These are phyloP conservation scores for Batkoa obscura DNA, from an alignment of 371 early-diverging fungal genomes.

Conservation along the genomic window DNA sequence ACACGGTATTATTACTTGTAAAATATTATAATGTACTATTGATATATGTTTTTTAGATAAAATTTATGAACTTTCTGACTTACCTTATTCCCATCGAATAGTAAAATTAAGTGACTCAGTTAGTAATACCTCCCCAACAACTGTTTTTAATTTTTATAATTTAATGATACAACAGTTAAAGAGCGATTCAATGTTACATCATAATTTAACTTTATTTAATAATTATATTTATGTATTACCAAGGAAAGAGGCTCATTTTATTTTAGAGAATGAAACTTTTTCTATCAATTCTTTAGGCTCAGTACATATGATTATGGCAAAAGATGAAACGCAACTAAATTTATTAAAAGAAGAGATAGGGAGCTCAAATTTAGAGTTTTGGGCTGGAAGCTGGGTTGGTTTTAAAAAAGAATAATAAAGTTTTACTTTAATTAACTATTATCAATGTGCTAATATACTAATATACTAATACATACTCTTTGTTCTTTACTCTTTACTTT, in stretches of 20 bases:
- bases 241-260: neutral
- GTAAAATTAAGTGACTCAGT: neutral
- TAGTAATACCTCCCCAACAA: too few species aligned
- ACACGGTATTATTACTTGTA: neutral
- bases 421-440: too few species aligned
- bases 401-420: too few species aligned
- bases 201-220: neutral
- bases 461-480: too few species aligned
- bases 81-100: neutral
- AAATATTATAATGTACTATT: neutral
- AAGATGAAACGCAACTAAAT: too few species aligned
- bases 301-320: slow-evolving; percentile 2
- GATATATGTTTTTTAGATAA: neutral
- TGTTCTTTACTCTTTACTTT: too few species aligned
- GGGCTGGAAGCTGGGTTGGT: too few species aligned
- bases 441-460: too few species aligned
- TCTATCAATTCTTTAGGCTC: slow-evolving; percentile 1
- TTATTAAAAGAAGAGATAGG: too few species aligned
- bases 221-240: neutral
- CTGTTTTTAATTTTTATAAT: neutral
- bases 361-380: too few species aligned
- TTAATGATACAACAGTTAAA: neutral
- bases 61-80: neutral
- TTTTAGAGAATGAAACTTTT: too few species aligned
- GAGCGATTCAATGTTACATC: too few species aligned